A percentile compares a stretch with the other conserved stretches of the same genome.
Evolutionary conservation across 164 flowering plant species (phyloP).

Genomic region (Magnolia officinalis): DNA sequence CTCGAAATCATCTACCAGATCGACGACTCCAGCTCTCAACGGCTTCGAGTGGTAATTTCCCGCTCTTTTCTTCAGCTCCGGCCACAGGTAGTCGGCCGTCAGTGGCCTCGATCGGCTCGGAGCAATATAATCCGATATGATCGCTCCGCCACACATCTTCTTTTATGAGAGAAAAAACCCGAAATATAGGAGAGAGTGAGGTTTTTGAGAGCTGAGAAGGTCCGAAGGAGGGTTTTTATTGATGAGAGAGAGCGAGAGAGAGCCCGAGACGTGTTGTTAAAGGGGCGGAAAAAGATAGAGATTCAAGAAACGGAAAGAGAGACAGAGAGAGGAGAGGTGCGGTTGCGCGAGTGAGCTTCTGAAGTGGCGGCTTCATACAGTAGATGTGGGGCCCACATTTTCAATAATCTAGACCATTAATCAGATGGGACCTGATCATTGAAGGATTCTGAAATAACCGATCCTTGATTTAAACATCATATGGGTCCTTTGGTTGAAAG

Average conservation of each 20-base stretch:
- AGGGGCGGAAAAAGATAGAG: background rate
- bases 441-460: too few relatives aligned
- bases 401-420: background rate
- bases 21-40: conserved; percentile 18
- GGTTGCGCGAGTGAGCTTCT: background rate
- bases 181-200: background rate
- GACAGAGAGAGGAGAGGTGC: background rate
- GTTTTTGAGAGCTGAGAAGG: background rate
- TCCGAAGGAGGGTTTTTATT: conserved; percentile 3
- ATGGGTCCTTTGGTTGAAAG: too few relatives aligned
- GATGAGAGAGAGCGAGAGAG: background rate
- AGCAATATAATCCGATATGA: conserved; percentile 75
- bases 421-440: too few relatives aligned
- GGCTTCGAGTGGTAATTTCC: conserved; percentile 28
- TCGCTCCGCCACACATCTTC: conserved; percentile 96
- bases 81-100: conserved; percentile 53
- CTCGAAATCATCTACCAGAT: conserved; percentile 67
- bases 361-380: background rate
- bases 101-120: conserved; percentile 35
- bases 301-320: background rate
- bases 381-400: background rate
- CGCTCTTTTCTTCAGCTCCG: conserved; percentile 32
- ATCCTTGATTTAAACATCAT: too few relatives aligned
- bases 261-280: background rate
- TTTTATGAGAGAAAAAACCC: background rate